Conservation (phyloP, 164 flowering plant genomes). For the Liriodendron chinense region DNA sequence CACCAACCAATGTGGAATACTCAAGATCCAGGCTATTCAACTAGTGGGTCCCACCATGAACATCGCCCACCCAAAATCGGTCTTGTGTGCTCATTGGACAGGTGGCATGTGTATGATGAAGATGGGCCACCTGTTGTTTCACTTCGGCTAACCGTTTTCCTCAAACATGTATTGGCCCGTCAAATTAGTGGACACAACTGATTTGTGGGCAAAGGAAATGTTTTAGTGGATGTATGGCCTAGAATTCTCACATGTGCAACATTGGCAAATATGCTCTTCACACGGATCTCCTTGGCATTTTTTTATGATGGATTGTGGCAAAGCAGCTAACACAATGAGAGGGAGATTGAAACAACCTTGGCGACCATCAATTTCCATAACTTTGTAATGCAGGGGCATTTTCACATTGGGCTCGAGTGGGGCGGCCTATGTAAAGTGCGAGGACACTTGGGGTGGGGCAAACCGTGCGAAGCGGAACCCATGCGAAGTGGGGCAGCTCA, state of each 20-base stretch:
- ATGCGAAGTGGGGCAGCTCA: too few species aligned
- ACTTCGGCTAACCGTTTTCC: background rate
- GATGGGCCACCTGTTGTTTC: background rate
- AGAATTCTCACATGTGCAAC: background rate
- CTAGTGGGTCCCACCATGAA: background rate
- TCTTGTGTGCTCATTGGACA: background rate
- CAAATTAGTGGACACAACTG: background rate
- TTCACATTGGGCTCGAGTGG: too few species aligned
- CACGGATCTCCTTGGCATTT: background rate
- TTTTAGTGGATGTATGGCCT: background rate
- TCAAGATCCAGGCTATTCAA: background rate
- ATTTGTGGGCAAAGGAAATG: background rate
- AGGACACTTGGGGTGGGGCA: too few species aligned
- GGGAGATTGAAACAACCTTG: constrained; percentile 17
- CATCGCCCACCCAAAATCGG: background rate
- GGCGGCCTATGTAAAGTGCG: too few species aligned
- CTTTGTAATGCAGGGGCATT: too few species aligned
- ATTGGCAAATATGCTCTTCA: background rate
- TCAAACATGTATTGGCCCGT: background rate
- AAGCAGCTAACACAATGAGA: background rate
- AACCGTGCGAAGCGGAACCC: too few species aligned
- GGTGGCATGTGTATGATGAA: background rate
- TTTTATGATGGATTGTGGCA: background rate
- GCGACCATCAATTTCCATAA: constrained; percentile 32
- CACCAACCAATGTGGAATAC: background rate